phyloP scores from a whole-genome alignment of 2,329 filamentous ascomycete species.

The Aspergillus sp. region DNA sequence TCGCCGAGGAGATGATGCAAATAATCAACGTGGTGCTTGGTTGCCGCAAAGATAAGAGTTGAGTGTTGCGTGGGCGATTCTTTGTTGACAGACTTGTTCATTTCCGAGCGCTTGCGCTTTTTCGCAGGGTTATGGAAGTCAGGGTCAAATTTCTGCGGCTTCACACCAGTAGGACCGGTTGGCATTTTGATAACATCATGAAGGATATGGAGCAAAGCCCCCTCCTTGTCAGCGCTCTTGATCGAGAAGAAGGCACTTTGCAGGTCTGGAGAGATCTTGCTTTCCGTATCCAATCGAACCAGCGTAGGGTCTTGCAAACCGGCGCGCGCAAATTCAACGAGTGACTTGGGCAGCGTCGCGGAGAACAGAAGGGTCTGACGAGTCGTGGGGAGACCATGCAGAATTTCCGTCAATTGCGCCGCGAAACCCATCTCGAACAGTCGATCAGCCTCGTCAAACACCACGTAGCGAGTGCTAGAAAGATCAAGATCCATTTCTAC shows the following conservation, averaged over 20 bases:
- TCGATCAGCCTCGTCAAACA: conserved; percentile 95
- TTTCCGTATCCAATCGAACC: conserved; percentile 84
- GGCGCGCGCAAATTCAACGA: conserved; percentile 92
- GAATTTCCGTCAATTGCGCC: conserved; percentile 82
- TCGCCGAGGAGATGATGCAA: conserved; percentile 68
- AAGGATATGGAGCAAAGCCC: conserved; percentile 77
- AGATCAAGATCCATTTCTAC: conserved; percentile 92
- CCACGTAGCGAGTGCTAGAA: conserved; percentile 85
- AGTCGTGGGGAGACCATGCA: conserved; percentile 73
- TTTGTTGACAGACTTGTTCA: conserved; percentile 44
- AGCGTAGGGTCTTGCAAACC: conserved; percentile 87
- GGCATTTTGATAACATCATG: conserved; percentile 92
- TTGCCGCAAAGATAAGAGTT: conserved; percentile 89
- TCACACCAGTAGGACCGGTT: conserved; percentile 52
- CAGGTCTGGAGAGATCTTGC: conserved; percentile 92
- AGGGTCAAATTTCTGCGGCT: conserved; percentile 37
- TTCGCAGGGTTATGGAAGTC: conserved; percentile 38
- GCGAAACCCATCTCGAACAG: conserved; percentile 99
- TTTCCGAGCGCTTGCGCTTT: conserved; percentile 43
- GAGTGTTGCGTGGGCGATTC: conserved; percentile 80
- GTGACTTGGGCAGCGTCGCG: conserved; percentile 82
- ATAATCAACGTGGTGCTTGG: conserved; percentile 97
- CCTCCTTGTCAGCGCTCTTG: conserved; percentile 90
- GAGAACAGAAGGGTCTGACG: conserved; percentile 93
- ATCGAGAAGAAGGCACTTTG: conserved; percentile 90